These are phyloP conservation scores for Lentinula lateritia DNA, from an alignment of 768 basidiomycete species.

Conservation along the genomic window DNA sequence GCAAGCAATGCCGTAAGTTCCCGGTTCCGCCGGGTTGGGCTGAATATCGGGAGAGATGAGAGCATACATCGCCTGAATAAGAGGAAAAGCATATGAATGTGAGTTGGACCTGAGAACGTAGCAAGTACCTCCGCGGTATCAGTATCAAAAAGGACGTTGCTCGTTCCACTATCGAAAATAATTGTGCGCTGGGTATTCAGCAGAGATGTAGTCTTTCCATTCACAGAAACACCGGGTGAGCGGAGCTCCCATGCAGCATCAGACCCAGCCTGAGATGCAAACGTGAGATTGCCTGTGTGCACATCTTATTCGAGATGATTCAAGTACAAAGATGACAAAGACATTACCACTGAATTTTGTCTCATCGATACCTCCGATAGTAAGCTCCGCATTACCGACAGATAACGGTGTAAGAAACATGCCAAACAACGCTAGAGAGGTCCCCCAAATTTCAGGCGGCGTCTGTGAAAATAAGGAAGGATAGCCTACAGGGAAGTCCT, in stretches of 20 bases:
- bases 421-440: slow-evolving; percentile 40
- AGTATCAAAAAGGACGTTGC: slow-evolving; percentile 47
- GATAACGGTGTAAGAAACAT: slow-evolving; percentile 42
- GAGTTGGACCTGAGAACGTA: neutral
- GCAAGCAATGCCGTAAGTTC: slow-evolving; percentile 54
- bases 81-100: neutral
- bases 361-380: slow-evolving; percentile 46
- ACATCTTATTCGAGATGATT: neutral
- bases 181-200: slow-evolving; percentile 35
- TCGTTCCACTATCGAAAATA: slow-evolving; percentile 56
- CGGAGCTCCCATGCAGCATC: slow-evolving; percentile 38
- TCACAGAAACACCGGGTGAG: slow-evolving; percentile 44
- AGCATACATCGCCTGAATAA: slow-evolving; percentile 44
- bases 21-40: slow-evolving; percentile 44
- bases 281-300: slow-evolving; percentile 32
- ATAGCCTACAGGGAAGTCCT: slow-evolving; percentile 42
- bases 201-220: slow-evolving; percentile 41
- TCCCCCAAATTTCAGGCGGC: neutral
- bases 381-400: slow-evolving; percentile 46
- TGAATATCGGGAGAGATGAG: slow-evolving; percentile 54
- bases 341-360: slow-evolving; percentile 44
- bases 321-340: neutral
- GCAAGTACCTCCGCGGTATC: slow-evolving; percentile 37
- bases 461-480: neutral
- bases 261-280: slow-evolving; percentile 31